phyloP scores from a whole-genome alignment of 495 filamentous ascomycete genomes.

The Alectoria sarmentosa region DNA sequence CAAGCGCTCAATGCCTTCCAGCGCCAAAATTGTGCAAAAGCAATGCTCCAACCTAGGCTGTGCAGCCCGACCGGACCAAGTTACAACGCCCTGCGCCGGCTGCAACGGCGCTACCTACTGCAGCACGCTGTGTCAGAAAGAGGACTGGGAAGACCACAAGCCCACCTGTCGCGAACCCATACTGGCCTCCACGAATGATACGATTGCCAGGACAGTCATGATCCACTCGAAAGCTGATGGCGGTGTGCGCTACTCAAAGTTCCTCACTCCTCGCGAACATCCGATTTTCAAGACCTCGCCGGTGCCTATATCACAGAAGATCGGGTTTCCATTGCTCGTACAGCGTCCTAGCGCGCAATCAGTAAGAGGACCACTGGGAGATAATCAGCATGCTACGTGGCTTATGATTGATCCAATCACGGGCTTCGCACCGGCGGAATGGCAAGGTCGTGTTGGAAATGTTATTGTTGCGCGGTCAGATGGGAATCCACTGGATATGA shows the following conservation, averaged over 20 bases:
- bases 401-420: conserved; percentile 12
- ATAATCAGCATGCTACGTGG: conserved; percentile 15
- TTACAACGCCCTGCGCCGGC: not conserved
- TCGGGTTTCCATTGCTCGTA: not conserved
- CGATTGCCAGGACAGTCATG: not conserved
- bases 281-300: not conserved
- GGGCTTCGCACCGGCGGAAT: conserved; percentile 11
- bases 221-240: not conserved
- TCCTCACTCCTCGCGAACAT: not conserved
- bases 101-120: not conserved
- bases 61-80: not conserved
- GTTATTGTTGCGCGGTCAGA: not conserved
- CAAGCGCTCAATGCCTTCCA: not conserved
- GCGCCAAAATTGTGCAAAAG: not conserved
- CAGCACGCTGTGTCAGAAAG: not conserved
- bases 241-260: not conserved
- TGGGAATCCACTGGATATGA: not conserved
- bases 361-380: not conserved
- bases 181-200: not conserved
- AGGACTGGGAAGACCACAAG: not conserved
- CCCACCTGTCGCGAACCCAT: not conserved
- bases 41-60: not conserved
- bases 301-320: not conserved
- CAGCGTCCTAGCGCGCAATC: not conserved
- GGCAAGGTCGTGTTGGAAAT: not conserved